Conservation (phyloP, 257 asterid species). For the Solanum habrochaites region DNA sequence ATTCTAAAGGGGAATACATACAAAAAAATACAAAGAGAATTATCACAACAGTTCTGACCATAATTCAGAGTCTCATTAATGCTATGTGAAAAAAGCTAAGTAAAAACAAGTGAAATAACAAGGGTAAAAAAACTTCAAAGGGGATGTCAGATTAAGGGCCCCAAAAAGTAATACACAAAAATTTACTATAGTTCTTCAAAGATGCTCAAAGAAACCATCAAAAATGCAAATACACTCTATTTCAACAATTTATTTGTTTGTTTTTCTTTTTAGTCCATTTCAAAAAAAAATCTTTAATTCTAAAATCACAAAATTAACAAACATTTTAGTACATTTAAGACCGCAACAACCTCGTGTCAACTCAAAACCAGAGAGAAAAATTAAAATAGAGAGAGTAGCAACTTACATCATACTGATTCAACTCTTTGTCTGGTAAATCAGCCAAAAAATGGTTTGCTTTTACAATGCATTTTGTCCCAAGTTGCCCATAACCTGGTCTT, state of each 20-base stretch:
- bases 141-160: slow-evolving; percentile 37
- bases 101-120: slow-evolving; percentile 11
- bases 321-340: background rate
- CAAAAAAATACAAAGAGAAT: slow-evolving; percentile 2
- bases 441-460: slow-evolving; percentile 98
- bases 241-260: background rate
- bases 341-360: background rate
- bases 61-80: slow-evolving; percentile 27
- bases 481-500: slow-evolving; percentile 89
- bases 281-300: background rate
- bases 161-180: slow-evolving; percentile 20
- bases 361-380: background rate
- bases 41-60: slow-evolving; percentile 19
- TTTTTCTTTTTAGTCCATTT: background rate
- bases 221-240: background rate
- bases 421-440: slow-evolving; percentile 87
- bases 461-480: slow-evolving; percentile 87
- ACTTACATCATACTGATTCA: slow-evolving; percentile 95
- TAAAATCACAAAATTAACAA: background rate
- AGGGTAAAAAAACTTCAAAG: slow-evolving; percentile 17
- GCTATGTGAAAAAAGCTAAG: slow-evolving; percentile 18
- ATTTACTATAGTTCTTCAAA: slow-evolving; percentile 1
- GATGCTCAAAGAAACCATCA: background rate
- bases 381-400: background rate
- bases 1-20: background rate